Base-by-base conservation (phyloP, 1,139 yeast genomes). In the Sugiyamaella pinicola region DNA sequence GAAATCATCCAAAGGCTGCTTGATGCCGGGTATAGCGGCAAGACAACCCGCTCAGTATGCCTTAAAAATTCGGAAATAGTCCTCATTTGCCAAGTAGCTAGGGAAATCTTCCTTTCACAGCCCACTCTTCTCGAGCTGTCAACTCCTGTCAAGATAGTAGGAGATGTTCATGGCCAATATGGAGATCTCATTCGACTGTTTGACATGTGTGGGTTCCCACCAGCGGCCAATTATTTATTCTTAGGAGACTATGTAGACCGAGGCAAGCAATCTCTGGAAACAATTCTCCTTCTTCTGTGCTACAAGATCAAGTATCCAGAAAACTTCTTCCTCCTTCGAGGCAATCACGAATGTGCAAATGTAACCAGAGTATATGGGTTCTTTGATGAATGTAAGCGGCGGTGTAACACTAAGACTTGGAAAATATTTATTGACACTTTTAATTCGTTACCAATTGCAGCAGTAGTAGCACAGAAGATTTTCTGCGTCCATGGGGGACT, bases 191-290 rank as follows among this genome's bases (percentile, higher is more conserved):
- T 93, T 59, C 81, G 98, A 60, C 79, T 93, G 61, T 93, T 93
- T 70, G 90, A 95, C 47, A 89, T 88, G 74, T 91, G 98, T 74
- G 99, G 98, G 19, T 93, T 89, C 72, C 99, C 99, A n/a, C 99
- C 99, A 2, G 82, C 87, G 58, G 82, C 96, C 17, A 93, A 93
- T 69, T 93, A 90, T 71, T 75, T 93, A 58, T 91, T 93, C 63
- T 71, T 93, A 53, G 99, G 99, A 13, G 99, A 93, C 70, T 93
- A 93, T 68, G 99, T 93, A 46, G 99, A 93, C 72, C 80, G 99
- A 60, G 99, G 99, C 44, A 90, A 91, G 70, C 97, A 93, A 70
- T 84, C 95, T 8, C 74, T 93, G 55, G 99, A 93, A 68, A 91
- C 98, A 0, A 91, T 93, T 21, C 73, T 91, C 58, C 74, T 93